Percentiles rank a stretch among this genome's conserved stretches.
These are phyloP conservation scores for Pythium periplocum DNA, from an alignment of 352 stramenopile genomes.

Conservation along the genomic window DNA sequence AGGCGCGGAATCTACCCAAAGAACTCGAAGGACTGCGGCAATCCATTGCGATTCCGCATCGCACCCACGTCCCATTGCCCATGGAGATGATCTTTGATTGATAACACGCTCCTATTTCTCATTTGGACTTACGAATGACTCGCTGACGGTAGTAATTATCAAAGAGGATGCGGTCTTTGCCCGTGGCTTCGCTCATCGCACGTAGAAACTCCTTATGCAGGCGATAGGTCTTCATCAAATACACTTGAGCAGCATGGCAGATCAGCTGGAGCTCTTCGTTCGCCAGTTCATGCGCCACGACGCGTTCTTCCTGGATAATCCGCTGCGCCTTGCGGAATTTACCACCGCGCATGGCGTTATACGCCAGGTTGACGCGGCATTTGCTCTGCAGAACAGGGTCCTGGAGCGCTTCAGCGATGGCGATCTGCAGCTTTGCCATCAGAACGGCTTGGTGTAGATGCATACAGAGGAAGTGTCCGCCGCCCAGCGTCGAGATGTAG, in stretches of 20 bases:
- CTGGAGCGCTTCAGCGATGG: conserved; percentile 61
- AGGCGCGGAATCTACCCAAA: conserved; percentile 30
- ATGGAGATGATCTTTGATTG: no score
- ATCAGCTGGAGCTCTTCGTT: conserved; percentile 58
- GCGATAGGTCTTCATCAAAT: conserved; percentile 58
- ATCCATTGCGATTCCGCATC: conserved; percentile 15
- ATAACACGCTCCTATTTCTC: conserved; percentile 3
- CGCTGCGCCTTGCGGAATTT: conserved; percentile 49
- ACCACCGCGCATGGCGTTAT: conserved; percentile 69
- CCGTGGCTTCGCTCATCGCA: conserved; percentile 16
- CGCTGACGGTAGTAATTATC: conserved; percentile 83
- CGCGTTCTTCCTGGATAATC: conserved; percentile 42
- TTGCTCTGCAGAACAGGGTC: conserved; percentile 79
- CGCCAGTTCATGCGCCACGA: conserved; percentile 36
- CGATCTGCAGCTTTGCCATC: conserved; percentile 76
- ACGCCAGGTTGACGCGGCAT: conserved; percentile 76
- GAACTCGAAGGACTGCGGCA: conserved; percentile 31
- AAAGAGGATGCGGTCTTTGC: conserved; percentile 26
- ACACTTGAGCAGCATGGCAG: conserved; percentile 54
- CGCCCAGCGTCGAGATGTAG: conserved; percentile 80
- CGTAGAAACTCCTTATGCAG: conserved; percentile 52
- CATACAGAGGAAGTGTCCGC: conserved; percentile 73
- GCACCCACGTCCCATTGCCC: conserved; percentile 12
- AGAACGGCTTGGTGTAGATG: conserved; percentile 67
- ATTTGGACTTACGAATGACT: conserved; percentile 58